A percentile compares a stretch with the other conserved stretches of the same genome.
phyloP scores from a whole-genome alignment of 352 stramenopile genomes.

The Phytophthora kernoviae region DNA sequence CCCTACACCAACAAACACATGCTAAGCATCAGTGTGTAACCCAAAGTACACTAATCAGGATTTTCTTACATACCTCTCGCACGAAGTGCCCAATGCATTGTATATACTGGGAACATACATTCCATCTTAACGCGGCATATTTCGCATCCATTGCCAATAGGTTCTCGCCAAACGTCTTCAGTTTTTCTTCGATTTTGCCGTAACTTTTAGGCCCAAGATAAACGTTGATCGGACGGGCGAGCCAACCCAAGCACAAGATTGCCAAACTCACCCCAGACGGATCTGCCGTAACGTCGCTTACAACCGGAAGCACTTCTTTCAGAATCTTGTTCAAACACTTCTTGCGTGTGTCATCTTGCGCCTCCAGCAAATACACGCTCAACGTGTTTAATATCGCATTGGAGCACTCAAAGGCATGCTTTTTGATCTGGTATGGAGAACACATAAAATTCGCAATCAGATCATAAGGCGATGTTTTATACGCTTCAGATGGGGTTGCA shows the following conservation, averaged over 20 bases:
- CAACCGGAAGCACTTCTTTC: constrained; percentile 66
- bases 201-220: constrained; percentile 61
- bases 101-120: constrained; percentile 56
- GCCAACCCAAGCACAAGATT: constrained; percentile 55
- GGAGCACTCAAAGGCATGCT: constrained; percentile 56
- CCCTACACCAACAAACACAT: constrained; percentile 20
- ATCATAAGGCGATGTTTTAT: not conserved
- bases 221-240: constrained; percentile 47
- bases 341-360: constrained; percentile 58
- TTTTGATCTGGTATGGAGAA: constrained; percentile 55
- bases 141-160: constrained; percentile 62
- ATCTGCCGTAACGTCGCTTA: constrained; percentile 52
- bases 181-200: constrained; percentile 69
- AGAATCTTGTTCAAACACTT: constrained; percentile 74
- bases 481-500: not conserved
- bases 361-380: constrained; percentile 40
- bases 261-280: constrained; percentile 51
- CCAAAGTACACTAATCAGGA: not conserved
- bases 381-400: constrained; percentile 52
- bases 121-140: constrained; percentile 59
- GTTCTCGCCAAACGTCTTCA: constrained; percentile 73
- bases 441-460: constrained; percentile 2
- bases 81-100: constrained; percentile 66
- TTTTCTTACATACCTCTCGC: constrained; percentile 41
- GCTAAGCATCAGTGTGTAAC: constrained; percentile 12